These are phyloP conservation scores for Spergularia azorica DNA, from an alignment of 179 eudicot genomes.

Conservation along the genomic window DNA sequence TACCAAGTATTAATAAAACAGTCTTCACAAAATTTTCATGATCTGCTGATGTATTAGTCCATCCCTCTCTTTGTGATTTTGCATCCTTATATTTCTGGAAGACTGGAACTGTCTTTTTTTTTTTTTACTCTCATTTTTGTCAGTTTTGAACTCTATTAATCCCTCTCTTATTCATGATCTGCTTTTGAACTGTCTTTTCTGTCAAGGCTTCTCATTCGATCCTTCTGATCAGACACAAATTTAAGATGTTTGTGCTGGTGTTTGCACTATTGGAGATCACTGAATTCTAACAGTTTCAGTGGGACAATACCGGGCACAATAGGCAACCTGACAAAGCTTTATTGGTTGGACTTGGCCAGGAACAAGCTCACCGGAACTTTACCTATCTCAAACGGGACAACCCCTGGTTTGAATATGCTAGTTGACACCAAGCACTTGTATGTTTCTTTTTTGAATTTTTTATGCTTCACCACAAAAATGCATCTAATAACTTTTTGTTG, in stretches of 20 bases:
- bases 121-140: no score
- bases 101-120: no score
- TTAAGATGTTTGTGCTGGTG: neutral
- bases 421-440: conserved; percentile 69
- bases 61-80: no score
- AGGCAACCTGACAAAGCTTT: conserved; percentile 60
- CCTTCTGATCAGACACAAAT: neutral
- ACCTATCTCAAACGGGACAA: conserved; percentile 64
- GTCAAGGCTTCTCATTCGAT: neutral
- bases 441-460: conserved; percentile 6
- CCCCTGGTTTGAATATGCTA: conserved; percentile 72
- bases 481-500: neutral
- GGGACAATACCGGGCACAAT: conserved; percentile 70
- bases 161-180: no score
- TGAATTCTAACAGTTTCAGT: conserved; percentile 65
- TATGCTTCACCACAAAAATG: neutral
- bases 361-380: conserved; percentile 67
- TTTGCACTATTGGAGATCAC: conserved; percentile 44
- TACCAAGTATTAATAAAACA: no score
- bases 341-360: conserved; percentile 82
- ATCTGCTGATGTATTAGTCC: no score
- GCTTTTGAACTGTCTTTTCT: no score
- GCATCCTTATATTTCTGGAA: no score
- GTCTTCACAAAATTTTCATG: no score
- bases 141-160: no score